phyloP scores from a whole-genome alignment of 176 grass and related monocot species.

The Zoysia pacifica region DNA sequence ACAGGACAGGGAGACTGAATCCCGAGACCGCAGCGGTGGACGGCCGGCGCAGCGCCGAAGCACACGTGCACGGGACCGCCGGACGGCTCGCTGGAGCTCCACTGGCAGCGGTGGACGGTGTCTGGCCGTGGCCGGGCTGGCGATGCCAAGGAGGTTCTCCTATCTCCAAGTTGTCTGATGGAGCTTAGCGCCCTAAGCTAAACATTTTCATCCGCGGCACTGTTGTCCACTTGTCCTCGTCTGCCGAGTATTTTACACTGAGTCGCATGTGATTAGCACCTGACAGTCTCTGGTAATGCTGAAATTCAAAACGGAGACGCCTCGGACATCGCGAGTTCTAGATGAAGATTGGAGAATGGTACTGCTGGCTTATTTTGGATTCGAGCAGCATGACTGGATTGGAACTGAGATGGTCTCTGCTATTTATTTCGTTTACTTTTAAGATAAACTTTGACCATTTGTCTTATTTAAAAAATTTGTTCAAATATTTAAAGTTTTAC shows the following conservation, averaged over 20 bases:
- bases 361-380: neutral
- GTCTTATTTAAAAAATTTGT: no score
- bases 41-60: slow-evolving; percentile 23
- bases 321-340: slow-evolving; percentile 28
- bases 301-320: slow-evolving; percentile 31
- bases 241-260: slow-evolving; percentile 37
- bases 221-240: slow-evolving; percentile 35
- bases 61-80: slow-evolving; percentile 31
- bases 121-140: slow-evolving; percentile 39
- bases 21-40: slow-evolving; percentile 38
- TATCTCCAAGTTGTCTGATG: slow-evolving; percentile 37
- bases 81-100: slow-evolving; percentile 38
- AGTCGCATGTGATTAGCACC: slow-evolving; percentile 46
- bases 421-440: neutral
- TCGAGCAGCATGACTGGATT: neutral
- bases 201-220: slow-evolving; percentile 20
- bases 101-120: slow-evolving; percentile 40
- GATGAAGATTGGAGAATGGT: slow-evolving; percentile 22
- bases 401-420: neutral
- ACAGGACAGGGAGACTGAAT: slow-evolving; percentile 35
- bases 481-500: no score
- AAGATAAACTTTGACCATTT: no score
- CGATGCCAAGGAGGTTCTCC: slow-evolving; percentile 4
- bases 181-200: slow-evolving; percentile 24
- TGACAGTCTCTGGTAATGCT: slow-evolving; percentile 32